Evolutionary conservation across 768 basidiomycete genomes (phyloP).

Genomic region (Rhodotorula diobovata): DNA sequence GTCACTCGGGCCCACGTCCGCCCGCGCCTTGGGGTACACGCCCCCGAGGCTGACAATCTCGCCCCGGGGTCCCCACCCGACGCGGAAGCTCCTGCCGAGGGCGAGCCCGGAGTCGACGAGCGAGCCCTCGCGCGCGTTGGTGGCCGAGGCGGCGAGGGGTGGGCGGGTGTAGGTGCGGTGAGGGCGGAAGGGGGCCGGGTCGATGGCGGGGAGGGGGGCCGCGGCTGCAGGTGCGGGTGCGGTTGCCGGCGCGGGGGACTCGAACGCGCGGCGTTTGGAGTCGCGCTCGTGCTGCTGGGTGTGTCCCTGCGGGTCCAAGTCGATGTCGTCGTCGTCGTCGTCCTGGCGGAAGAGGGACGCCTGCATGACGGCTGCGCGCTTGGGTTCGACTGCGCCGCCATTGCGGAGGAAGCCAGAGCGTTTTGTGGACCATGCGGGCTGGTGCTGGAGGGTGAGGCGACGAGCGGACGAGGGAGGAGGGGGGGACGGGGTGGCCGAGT

Average conservation of each 20-base stretch:
- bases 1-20: neutral
- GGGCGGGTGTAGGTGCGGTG: conserved; percentile 31
- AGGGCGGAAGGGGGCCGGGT: conserved; percentile 34
- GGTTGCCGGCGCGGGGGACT: neutral
- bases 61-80: conserved; percentile 82
- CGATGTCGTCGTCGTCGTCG: neutral
- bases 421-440: neutral
- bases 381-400: conserved; percentile 65
- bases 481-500: neutral
- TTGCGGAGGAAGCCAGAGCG: conserved; percentile 48
- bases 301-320: neutral
- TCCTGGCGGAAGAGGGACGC: conserved; percentile 62
- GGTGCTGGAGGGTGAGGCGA: neutral
- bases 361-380: conserved; percentile 91
- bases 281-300: conserved; percentile 2
- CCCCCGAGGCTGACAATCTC: conserved; percentile 52
- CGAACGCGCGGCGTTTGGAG: conserved; percentile 8
- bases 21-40: neutral
- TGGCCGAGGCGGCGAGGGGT: conserved; percentile 54
- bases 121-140: conserved; percentile 61
- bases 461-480: no score
- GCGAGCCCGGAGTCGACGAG: conserved; percentile 77
- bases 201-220: conserved; percentile 18
- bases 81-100: conserved; percentile 79
- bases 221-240: conserved; percentile 14